Evolutionary conservation across 805 yeast species (phyloP), one percentile per base, ranked within the genome.

Genomic region (Debaryomyces tyrocola): DNA sequence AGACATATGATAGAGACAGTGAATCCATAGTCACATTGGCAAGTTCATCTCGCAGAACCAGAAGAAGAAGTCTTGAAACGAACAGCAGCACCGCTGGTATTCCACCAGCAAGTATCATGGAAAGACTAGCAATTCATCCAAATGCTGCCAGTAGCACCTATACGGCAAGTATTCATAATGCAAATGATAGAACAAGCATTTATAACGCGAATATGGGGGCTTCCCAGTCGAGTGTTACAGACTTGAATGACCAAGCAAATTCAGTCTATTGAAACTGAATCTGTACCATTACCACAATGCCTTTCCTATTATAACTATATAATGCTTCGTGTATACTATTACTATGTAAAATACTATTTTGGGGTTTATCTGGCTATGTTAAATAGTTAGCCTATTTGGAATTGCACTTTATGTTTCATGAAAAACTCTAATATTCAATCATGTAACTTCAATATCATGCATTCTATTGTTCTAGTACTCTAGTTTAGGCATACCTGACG

Each of bases 101-200:
- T 14, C 82, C 90, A 0, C 90, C 90, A 0, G 85, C 87, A n/a
- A 80, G 86, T 52, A 82, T 84, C 8, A 67, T 82, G 66, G 89
- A 83, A 52, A 66, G 85, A 43, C 64, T 79, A 27, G 49, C 62
- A 24, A 66, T 62, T 29, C 63, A 64, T 24, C 68, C 71, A 1
- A 61, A 60, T 2, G 60, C 67, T 20, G 64, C 63, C 10, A 59
- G 55, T 43, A 58, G 66, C 46, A 40, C 58, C 0, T 56, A 58
- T 41, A 55, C 62, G 6, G 46, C 48, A 3, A 58, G 62, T 35
- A 40, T 54, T n/a, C 27, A 40, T 9, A 44, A 46, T 14, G 41
- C 27, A 12, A 40, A 41, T 20, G 52, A 49, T 15, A 40, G 52
- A 15, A 41, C 38, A 9, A 46, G 49, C 33, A 21, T 46, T 17